Evolutionary conservation across 108 stramenopile species (phyloP), one percentile per base, ranked within the genome.

Genomic region (Poteriospumella lacustris): DNA sequence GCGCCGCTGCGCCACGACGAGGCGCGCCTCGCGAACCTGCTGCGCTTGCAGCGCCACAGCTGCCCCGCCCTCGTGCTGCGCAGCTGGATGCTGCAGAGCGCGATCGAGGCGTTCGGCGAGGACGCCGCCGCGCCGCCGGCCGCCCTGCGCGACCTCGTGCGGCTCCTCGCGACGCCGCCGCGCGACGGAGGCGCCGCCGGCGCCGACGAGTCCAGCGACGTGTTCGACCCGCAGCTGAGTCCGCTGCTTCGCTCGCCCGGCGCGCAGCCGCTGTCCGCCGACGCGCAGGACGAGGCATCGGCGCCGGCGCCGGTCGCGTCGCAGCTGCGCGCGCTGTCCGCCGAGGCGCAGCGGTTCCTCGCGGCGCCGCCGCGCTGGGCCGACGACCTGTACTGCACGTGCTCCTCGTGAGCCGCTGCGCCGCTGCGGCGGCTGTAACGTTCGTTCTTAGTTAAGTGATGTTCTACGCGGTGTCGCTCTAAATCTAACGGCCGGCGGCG

Each of bases 391-490:
- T 5, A 26, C 28, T 73, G 70, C 41, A 73, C 70, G 5, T 73
- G 70, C 42, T 73, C 70, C 33, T 73, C 70, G 41, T 73, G 36
- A 56, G n/a, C n/a, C n/a, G n/a, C n/a, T n/a, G n/a, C n/a, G n/a
- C n/a, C n/a, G n/a, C n/a, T n/a, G n/a, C n/a, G n/a, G n/a, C n/a
- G n/a, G n/a, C n/a, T n/a, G n/a, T n/a, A n/a, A n/a, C n/a, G n/a
- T n/a, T n/a, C n/a, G n/a, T n/a, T n/a, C n/a, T n/a, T n/a, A n/a
- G n/a, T n/a, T n/a, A n/a, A n/a, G n/a, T n/a, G n/a, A n/a, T n/a
- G n/a, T n/a, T n/a, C n/a, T n/a, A n/a, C n/a, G n/a, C n/a, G n/a
- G n/a, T n/a, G n/a, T n/a, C n/a, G n/a, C n/a, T n/a, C n/a, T n/a
- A n/a, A n/a, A n/a, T n/a, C n/a, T n/a, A n/a, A n/a, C n/a, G n/a